Percentiles rank a stretch among this genome's conserved stretches.
These are phyloP conservation scores for Colletotrichum aenigma DNA, from an alignment of 2,329 filamentous ascomycete genomes.

Conservation along the genomic window DNA sequence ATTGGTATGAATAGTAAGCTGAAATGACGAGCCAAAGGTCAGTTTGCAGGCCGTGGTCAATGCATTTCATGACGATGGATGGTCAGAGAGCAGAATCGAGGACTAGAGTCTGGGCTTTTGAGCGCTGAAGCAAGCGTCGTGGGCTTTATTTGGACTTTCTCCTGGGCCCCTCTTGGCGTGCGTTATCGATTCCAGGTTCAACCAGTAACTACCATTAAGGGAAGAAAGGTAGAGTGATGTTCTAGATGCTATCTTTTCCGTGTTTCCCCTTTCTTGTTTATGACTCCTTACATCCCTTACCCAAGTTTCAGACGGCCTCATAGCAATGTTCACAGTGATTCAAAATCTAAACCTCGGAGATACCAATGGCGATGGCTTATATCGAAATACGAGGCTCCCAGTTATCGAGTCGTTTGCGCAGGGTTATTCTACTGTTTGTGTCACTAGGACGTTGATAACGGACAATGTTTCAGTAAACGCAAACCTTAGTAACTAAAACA, in stretches of 20 bases:
- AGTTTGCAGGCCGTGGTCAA: too few species aligned
- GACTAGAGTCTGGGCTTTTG: background rate
- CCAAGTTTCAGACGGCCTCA: background rate
- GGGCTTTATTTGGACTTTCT: too few species aligned
- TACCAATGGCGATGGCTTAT: fast-evolving
- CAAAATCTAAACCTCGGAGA: background rate
- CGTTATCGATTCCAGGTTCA: too few species aligned
- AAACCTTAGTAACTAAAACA: background rate
- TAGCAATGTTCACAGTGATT: background rate
- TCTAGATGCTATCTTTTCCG: too few species aligned
- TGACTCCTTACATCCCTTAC: background rate
- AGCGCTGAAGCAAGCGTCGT: too few species aligned
- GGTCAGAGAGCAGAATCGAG: background rate
- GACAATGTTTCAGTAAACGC: background rate
- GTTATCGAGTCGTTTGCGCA: background rate
- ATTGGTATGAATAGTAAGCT: too few species aligned
- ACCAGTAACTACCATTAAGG: too few species aligned
- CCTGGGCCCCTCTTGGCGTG: too few species aligned
- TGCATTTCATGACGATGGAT: background rate
- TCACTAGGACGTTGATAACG: background rate
- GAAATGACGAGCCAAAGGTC: too few species aligned
- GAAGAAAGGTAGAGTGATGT: too few species aligned
- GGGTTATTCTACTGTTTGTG: background rate
- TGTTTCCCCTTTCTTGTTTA: too few species aligned
- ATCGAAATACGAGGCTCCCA: fast-evolving